Evolutionary conservation across 345 rosid genomes (phyloP).

Genomic region (Moringa oleifera): DNA sequence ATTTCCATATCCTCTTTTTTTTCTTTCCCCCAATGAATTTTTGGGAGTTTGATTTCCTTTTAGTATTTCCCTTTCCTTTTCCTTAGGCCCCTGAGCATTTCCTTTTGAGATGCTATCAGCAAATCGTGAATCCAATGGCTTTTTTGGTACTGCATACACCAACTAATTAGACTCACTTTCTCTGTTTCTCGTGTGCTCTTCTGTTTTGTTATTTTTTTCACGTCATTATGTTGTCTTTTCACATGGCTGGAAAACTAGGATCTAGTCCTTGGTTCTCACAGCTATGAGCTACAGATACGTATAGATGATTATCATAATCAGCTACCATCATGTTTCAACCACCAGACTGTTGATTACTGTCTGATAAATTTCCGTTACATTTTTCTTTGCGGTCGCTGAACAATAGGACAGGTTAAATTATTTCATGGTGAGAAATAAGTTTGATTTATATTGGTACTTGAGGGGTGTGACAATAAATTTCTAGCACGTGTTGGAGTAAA

Average conservation of each 20-base stretch:
- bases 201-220: not conserved
- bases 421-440: too few species aligned
- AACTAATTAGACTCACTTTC: not conserved
- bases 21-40: not conserved
- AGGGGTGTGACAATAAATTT: too few species aligned
- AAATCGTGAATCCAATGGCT: not conserved
- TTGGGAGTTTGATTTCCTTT: constrained; percentile 14
- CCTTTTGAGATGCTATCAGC: not conserved
- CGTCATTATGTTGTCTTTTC: not conserved
- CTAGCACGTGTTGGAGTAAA: too few species aligned
- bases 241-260: not conserved
- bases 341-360: not conserved
- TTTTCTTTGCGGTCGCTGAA: not conserved
- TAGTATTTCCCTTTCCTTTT: not conserved
- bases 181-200: not conserved
- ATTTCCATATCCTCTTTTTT: constrained; percentile 3
- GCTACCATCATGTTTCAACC: not conserved
- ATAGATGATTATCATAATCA: too few species aligned
- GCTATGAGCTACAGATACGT: not conserved
- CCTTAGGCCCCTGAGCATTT: not conserved
- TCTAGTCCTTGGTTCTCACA: not conserved
- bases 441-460: too few species aligned
- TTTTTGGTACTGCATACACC: not conserved
- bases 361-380: not conserved
- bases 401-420: not conserved